phyloP scores from a whole-genome alignment of 345 rosid species.

The Streptanthus diversifolius region DNA sequence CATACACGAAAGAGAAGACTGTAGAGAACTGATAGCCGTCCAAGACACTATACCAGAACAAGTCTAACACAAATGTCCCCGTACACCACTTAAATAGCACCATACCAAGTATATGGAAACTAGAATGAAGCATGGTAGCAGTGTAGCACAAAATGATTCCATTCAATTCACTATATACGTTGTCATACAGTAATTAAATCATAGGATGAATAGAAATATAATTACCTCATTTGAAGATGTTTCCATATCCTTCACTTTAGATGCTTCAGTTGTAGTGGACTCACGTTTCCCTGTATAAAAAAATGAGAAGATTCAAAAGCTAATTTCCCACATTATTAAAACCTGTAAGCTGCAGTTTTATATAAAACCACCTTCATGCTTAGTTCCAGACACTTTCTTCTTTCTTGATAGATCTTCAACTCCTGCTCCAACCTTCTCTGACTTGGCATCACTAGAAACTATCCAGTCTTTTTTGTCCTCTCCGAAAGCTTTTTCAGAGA shows the following conservation, averaged over 20 bases:
- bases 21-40: too few relatives aligned
- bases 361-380: constrained; percentile 9
- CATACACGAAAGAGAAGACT: too few relatives aligned
- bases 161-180: neutral
- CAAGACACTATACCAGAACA: too few relatives aligned
- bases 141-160: neutral
- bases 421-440: neutral
- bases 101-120: neutral
- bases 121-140: neutral
- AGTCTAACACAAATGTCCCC: neutral
- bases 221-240: constrained; percentile 9
- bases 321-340: neutral
- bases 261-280: neutral
- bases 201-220: neutral
- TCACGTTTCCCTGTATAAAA: neutral
- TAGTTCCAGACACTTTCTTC: constrained; percentile 3
- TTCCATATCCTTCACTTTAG: constrained; percentile 7
- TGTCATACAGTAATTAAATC: neutral
- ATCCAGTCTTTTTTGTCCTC: neutral
- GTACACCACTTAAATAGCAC: neutral
- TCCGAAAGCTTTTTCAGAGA: neutral
- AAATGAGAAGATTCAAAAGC: constrained; percentile 1
- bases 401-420: neutral
- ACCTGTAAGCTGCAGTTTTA: neutral
- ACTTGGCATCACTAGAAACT: neutral